A percentile compares a stretch with the other conserved stretches of the same genome.
Evolutionary conservation across 257 asterid species (phyloP).

Genomic region (Nicotiana benthamiana): DNA sequence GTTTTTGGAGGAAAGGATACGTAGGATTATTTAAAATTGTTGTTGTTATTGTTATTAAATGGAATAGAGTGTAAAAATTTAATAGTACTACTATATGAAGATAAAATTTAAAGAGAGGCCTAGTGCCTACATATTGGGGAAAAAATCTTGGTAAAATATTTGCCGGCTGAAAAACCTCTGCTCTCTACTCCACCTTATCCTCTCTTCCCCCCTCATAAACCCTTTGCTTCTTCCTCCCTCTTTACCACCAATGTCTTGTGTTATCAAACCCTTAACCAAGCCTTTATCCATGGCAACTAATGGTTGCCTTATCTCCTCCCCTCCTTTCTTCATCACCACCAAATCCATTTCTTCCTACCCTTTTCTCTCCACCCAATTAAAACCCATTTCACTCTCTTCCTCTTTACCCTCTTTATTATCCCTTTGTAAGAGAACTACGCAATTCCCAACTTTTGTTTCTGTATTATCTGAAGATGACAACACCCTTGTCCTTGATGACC

Average conservation of each 20-base stretch:
- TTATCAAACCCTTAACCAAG: constrained; percentile 33
- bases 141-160: too few species aligned
- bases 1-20: too few species aligned
- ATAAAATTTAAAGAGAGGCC: too few species aligned
- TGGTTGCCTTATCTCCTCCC: constrained; percentile 47
- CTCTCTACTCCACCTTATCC: neutral
- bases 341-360: constrained; percentile 40
- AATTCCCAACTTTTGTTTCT: constrained; percentile 25
- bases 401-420: constrained; percentile 21
- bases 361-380: neutral
- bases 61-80: too few species aligned
- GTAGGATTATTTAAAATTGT: too few species aligned
- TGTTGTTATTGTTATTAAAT: too few species aligned
- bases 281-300: constrained; percentile 49
- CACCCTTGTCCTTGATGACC: constrained; percentile 37
- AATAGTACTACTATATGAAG: too few species aligned
- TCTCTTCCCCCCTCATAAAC: neutral
- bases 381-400: constrained; percentile 17
- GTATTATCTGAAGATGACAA: constrained; percentile 46
- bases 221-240: neutral
- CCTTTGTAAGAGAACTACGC: constrained; percentile 25
- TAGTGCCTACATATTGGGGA: neutral
- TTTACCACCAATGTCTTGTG: constrained; percentile 35
- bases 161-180: constrained; percentile 19
- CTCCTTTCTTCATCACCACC: constrained; percentile 33